Base-by-base conservation (phyloP, 805 yeast genomes). In the Kluyveromyces dobzhanskii region DNA sequence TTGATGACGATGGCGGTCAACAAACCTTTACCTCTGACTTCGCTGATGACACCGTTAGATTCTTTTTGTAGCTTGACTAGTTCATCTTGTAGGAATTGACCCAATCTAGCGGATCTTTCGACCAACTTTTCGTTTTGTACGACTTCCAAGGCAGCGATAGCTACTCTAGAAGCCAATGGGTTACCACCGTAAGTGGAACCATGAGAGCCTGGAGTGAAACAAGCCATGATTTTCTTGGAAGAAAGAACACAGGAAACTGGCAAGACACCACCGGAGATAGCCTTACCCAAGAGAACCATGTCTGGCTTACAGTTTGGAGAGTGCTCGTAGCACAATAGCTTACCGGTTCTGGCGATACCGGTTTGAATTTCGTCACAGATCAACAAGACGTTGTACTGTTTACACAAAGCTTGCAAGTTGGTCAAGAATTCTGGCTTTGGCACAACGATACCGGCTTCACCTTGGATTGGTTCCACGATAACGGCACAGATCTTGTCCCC, bases 131-230 rank as follows among this genome's bases (percentile, higher is more conserved):
- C 97, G 51, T 90, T 94, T 61, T 73, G 75, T 40, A 90, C 85
- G 39, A 90, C 97, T 52, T 86, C 75, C 48, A 90, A 71, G 9
- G 97, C 96, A 43, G 95, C 96, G 59, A 85, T 78, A 44, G 97
- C 92, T 16, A 86, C 96, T 40, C 85, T 75, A 49, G 94, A 85
- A 17, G 95, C 90, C 59, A 90, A 73, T 48, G 97, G 96, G 67
- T 87, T 90, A 62, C 97, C 97, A 64, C 97, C 97, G 60, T 85
- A 90, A 17, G 97, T 90, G 21, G 97, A 88, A 38, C 97, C 97
- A 65, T 90, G 97, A 24, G 95, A 85, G 40, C 97, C 97, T 19
- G 97, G 94, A 46, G 84, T 85, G 51, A 90, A 73, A 47, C 85
- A 77, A 48, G 79, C 73, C 96, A 90, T 84, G 59, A 90, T 82